Percentiles rank a stretch among this genome's conserved stretches.
These are phyloP conservation scores for Ephemerocybe angulata DNA, from an alignment of 768 basidiomycete genomes.

Conservation along the genomic window DNA sequence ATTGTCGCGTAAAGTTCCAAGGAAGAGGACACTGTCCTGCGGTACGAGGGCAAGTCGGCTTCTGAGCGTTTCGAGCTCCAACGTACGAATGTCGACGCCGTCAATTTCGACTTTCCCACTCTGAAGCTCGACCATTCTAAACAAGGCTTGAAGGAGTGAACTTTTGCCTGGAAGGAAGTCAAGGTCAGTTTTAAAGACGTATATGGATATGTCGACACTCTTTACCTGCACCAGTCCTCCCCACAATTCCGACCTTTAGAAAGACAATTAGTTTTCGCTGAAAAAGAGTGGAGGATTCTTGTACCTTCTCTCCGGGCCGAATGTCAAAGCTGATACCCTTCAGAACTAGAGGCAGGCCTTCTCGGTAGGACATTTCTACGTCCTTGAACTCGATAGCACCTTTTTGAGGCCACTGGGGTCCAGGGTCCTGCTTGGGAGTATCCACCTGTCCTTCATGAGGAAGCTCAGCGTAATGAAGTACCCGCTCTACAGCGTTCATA, in stretches of 20 bases:
- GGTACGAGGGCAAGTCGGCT: constrained; percentile 62
- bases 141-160: constrained; percentile 51
- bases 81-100: constrained; percentile 44
- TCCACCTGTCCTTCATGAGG: constrained; percentile 45
- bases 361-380: constrained; percentile 55
- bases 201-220: too few species aligned
- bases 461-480: constrained; percentile 65
- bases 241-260: constrained; percentile 45
- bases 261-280: background rate
- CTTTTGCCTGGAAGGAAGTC: constrained; percentile 43
- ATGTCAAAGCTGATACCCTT: constrained; percentile 55
- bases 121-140: constrained; percentile 57
- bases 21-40: constrained; percentile 57
- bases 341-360: constrained; percentile 63
- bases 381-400: constrained; percentile 56
- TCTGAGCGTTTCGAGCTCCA: constrained; percentile 55
- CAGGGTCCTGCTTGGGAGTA: constrained; percentile 40
- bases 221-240: constrained; percentile 44
- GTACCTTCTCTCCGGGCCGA: constrained; percentile 61
- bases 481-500: constrained; percentile 69
- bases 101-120: constrained; percentile 58
- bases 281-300: background rate
- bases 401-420: constrained; percentile 42
- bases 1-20: constrained; percentile 47
- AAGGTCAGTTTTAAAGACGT: background rate